A percentile compares a stretch with the other conserved stretches of the same genome.
Evolutionary conservation across 768 basidiomycete genomes (phyloP).

Genomic region (Phylloporus arenicola): DNA sequence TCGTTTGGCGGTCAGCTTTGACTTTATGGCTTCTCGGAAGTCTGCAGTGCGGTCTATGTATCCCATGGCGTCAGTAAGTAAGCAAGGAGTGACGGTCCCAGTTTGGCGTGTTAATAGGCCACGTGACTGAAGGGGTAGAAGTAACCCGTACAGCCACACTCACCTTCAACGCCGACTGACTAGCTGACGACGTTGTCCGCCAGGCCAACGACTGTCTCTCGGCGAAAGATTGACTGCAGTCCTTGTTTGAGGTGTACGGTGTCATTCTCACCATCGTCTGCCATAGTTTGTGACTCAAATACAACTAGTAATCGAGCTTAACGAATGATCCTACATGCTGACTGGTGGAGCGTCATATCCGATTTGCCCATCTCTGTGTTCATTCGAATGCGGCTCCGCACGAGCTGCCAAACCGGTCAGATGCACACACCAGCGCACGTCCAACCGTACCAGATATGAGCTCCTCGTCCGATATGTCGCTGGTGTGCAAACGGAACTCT

Average conservation of each 20-base stretch:
- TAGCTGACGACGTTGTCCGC: conserved; percentile 12
- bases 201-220: conserved; percentile 16
- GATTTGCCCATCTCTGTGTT: not conserved
- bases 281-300: conserved; percentile 49
- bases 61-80: conserved; percentile 39
- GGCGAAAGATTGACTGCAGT: conserved; percentile 37
- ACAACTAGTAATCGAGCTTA: conserved; percentile 6
- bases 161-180: conserved; percentile 21
- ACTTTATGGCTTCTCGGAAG: conserved; percentile 49
- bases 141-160: not conserved
- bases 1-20: conserved; percentile 50
- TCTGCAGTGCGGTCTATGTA: conserved; percentile 56
- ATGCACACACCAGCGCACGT: conserved; percentile 57
- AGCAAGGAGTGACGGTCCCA: not conserved
- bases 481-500: conserved; percentile 52
- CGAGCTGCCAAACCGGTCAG: conserved; percentile 46
- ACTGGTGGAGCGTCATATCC: conserved; percentile 1
- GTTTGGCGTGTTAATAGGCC: conserved; percentile 1
- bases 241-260: conserved; percentile 74
- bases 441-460: conserved; percentile 43
- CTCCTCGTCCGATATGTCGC: conserved; percentile 48
- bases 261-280: conserved; percentile 46
- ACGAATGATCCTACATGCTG: too few species aligned
- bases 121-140: conserved; percentile 18
- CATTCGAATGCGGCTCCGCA: conserved; percentile 34